Evolutionary conservation across 2,329 filamentous ascomycete species (phyloP).

Genomic region (Botrytis pseudocinerea): DNA sequence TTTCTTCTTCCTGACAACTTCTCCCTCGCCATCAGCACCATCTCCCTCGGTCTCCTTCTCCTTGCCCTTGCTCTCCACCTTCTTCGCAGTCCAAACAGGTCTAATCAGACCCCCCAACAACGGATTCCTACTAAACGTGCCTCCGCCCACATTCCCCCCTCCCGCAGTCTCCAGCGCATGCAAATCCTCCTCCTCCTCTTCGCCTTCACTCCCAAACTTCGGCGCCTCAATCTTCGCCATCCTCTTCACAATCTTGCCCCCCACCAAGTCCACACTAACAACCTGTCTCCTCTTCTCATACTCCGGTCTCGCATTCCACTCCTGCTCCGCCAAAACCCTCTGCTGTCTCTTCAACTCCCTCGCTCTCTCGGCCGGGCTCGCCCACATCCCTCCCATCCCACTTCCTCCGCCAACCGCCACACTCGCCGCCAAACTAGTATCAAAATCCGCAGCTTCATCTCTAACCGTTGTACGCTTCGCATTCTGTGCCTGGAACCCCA

Average conservation of each 20-base stretch:
- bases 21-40: slow-evolving; percentile 20
- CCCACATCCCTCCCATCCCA: slow-evolving; percentile 58
- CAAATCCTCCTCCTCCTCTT: slow-evolving; percentile 33
- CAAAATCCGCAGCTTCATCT: slow-evolving; percentile 68
- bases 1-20: slow-evolving; percentile 34
- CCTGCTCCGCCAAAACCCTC: slow-evolving; percentile 65
- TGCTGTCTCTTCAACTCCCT: slow-evolving; percentile 70
- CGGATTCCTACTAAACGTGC: slow-evolving; percentile 42
- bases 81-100: slow-evolving; percentile 40
- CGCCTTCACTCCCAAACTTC: slow-evolving; percentile 26
- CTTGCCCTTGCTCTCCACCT: slow-evolving; percentile 34
- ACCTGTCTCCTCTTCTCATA: slow-evolving; percentile 71
- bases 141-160: slow-evolving; percentile 33
- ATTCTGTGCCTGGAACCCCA: slow-evolving; percentile 69
- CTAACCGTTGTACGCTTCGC: slow-evolving; percentile 67
- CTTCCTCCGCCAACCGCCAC: slow-evolving; percentile 30
- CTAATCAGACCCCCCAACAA: slow-evolving; percentile 41
- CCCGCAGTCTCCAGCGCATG: slow-evolving; percentile 17
- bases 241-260: slow-evolving; percentile 54
- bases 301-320: slow-evolving; percentile 66
- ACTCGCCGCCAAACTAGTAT: slow-evolving; percentile 50
- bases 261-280: slow-evolving; percentile 67
- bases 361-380: slow-evolving; percentile 65
- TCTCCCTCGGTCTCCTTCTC: slow-evolving; percentile 26
- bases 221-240: slow-evolving; percentile 38